A percentile compares a stretch with the other conserved stretches of the same genome.
Evolutionary conservation across 805 yeast species (phyloP).

Genomic region (Saturnispora sekii): DNA sequence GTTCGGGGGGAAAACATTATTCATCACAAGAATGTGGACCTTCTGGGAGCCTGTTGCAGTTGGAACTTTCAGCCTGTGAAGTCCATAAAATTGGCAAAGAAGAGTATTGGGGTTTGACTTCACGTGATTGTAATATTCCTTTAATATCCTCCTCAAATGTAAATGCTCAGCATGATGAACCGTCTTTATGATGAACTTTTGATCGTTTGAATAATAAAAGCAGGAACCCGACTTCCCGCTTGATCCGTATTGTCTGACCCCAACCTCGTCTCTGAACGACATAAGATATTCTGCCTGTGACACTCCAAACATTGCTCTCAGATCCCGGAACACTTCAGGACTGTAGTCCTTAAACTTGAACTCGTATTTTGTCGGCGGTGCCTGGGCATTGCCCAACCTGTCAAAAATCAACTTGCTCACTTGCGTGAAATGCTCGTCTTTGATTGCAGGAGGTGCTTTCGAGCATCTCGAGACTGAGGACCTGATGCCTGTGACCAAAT

Average conservation of each 20-base stretch:
- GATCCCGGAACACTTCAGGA: constrained; percentile 87
- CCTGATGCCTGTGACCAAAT: constrained; percentile 94
- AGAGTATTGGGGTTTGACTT: constrained; percentile 78
- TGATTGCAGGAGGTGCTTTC: constrained; percentile 66
- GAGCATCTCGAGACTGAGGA: constrained; percentile 91
- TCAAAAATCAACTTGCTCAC: constrained; percentile 81
- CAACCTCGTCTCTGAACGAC: constrained; percentile 86
- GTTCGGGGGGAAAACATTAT: constrained; percentile 91
- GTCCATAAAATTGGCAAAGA: constrained; percentile 91
- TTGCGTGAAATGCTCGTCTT: constrained; percentile 57
- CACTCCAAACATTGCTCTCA: constrained; percentile 69
- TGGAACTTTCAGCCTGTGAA: constrained; percentile 89
- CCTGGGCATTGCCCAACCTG: constrained; percentile 74
- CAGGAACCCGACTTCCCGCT: constrained; percentile 97
- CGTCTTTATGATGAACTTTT: constrained; percentile 88
- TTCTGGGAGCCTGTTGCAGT: constrained; percentile 40
- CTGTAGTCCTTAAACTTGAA: constrained; percentile 95
- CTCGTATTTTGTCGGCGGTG: constrained; percentile 91
- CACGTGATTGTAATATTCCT: constrained; percentile 74
- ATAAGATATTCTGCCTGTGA: constrained; percentile 95
- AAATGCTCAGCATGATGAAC: constrained; percentile 89
- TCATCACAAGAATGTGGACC: constrained; percentile 93
- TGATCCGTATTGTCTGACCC: constrained; percentile 83
- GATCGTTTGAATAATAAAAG: constrained; percentile 90
- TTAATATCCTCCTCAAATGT: constrained; percentile 62